Evolutionary conservation across 768 basidiomycete species (phyloP).

Genomic region (Kwoniella dejecticola): DNA sequence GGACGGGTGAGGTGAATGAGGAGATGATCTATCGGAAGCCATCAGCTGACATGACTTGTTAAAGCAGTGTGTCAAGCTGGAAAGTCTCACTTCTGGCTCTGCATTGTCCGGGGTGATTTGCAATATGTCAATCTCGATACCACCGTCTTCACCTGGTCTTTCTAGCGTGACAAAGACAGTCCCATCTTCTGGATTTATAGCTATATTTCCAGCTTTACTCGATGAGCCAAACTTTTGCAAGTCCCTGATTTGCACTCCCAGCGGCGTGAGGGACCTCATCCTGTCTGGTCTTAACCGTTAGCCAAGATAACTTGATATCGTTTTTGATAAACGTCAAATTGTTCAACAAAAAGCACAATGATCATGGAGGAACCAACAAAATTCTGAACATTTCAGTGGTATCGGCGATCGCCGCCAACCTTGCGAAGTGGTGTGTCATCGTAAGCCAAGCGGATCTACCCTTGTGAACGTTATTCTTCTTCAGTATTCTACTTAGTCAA

Average conservation of each 20-base stretch:
- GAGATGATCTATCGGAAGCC: constrained; percentile 25
- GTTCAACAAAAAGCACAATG: too few relatives aligned
- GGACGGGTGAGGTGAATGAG: constrained; percentile 46
- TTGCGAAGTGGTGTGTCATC: not conserved
- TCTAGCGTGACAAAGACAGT: constrained; percentile 65
- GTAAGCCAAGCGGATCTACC: not conserved
- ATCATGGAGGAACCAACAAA: not conserved
- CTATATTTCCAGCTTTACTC: constrained; percentile 22
- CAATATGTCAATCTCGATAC: constrained; percentile 63
- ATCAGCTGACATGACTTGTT: not conserved
- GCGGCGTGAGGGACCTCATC: constrained; percentile 29
- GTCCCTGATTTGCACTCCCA: constrained; percentile 9
- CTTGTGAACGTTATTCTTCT: not conserved
- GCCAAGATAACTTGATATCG: not conserved
- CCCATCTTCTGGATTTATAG: constrained; percentile 47
- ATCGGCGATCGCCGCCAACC: constrained; percentile 10
- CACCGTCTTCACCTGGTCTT: constrained; percentile 56
- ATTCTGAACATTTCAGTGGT: not conserved
- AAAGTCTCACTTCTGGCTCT: constrained; percentile 18
- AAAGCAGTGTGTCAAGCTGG: constrained; percentile 4
- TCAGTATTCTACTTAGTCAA: not conserved
- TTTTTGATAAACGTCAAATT: too few relatives aligned
- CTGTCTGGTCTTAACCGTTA: not conserved
- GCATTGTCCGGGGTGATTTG: constrained; percentile 7
- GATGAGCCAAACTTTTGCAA: constrained; percentile 7